Percentiles rank a stretch among this genome's conserved stretches.
Evolutionary conservation across 1,284 basidiomycete species (phyloP).

Genomic region (Ceratobasidium sp.): DNA sequence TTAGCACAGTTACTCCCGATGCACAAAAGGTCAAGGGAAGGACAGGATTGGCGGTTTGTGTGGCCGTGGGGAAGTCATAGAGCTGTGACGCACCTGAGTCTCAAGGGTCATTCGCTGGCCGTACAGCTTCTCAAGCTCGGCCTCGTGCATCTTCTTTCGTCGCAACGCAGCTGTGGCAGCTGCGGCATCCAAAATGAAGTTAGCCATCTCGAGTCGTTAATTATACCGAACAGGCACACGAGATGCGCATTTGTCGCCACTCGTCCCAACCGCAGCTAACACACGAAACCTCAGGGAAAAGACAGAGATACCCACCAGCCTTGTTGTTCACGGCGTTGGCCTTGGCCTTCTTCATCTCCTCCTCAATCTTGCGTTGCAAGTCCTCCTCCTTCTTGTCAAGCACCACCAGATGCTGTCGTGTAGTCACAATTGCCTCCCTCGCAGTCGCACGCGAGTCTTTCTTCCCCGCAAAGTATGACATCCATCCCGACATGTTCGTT

Average conservation of each 20-base stretch:
- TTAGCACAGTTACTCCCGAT: background rate
- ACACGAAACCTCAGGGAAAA: slow-evolving; percentile 50
- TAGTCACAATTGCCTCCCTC: slow-evolving; percentile 86
- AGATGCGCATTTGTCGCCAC: slow-evolving; percentile 21
- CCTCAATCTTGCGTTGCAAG: slow-evolving; percentile 96
- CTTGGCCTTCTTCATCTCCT: slow-evolving; percentile 92
- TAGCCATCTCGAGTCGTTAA: background rate
- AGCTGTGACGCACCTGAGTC: slow-evolving; percentile 72
- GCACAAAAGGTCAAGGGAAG: background rate
- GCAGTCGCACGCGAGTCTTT: slow-evolving; percentile 84
- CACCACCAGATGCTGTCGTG: slow-evolving; percentile 92
- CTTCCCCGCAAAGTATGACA: slow-evolving; percentile 85
- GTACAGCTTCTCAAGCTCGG: slow-evolving; percentile 88
- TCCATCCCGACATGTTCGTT: slow-evolving; percentile 91
- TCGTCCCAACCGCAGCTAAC: background rate
- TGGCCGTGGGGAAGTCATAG: slow-evolving; percentile 25
- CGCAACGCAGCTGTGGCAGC: slow-evolving; percentile 92
- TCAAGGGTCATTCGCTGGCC: slow-evolving; percentile 94
- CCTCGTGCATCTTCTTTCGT: slow-evolving; percentile 93
- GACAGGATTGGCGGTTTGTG: background rate
- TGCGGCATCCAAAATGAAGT: slow-evolving; percentile 54
- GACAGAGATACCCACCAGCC: slow-evolving; percentile 71
- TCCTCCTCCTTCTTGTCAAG: slow-evolving; percentile 99
- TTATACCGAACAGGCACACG: background rate
- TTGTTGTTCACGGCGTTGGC: slow-evolving; percentile 96